Conservation (phyloP, 2,329 filamentous ascomycete species). For the Penicillium sp. region DNA sequence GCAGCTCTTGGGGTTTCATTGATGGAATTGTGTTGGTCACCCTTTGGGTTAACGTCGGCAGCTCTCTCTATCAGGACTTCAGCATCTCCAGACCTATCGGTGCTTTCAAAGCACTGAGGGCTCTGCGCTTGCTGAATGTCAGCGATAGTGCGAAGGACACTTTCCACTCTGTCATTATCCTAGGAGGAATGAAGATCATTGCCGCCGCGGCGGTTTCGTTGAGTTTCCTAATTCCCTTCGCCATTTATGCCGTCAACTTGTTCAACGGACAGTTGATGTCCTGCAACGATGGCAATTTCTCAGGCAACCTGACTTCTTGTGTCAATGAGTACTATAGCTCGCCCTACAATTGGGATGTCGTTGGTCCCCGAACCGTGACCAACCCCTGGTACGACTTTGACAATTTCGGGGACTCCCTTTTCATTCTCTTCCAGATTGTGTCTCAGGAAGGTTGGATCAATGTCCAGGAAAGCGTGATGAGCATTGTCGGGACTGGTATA, state of each 20-base stretch:
- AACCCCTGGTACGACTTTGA: conserved; percentile 93
- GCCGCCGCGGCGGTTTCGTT: conserved; percentile 91
- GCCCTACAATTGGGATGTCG: conserved; percentile 80
- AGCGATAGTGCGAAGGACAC: conserved; percentile 95
- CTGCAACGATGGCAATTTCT: conserved; percentile 73
- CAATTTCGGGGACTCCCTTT: conserved; percentile 88
- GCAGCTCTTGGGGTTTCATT: conserved; percentile 95
- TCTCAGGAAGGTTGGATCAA: conserved; percentile 98
- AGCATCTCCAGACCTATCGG: conserved; percentile 87
- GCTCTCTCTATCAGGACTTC: conserved; percentile 77
- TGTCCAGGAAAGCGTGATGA: conserved; percentile 81
- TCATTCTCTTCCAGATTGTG: conserved; percentile 97
- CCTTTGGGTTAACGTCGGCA: conserved; percentile 91
- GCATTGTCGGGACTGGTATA: conserved; percentile 72
- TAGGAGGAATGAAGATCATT: conserved; percentile 91
- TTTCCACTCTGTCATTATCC: conserved; percentile 93
- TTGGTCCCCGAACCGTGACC: conserved; percentile 76
- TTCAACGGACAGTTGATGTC: conserved; percentile 78
- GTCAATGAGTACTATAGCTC: conserved; percentile 77
- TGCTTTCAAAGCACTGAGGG: conserved; percentile 94
- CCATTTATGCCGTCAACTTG: conserved; percentile 90
- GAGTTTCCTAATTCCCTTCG: conserved; percentile 92
- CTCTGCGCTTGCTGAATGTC: conserved; percentile 86
- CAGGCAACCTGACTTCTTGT: conserved; percentile 65
- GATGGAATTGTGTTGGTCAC: conserved; percentile 89